Evolutionary conservation across 202 grass and related monocot genomes (phyloP).

Genomic region (Miscanthus sacchariflorus): DNA sequence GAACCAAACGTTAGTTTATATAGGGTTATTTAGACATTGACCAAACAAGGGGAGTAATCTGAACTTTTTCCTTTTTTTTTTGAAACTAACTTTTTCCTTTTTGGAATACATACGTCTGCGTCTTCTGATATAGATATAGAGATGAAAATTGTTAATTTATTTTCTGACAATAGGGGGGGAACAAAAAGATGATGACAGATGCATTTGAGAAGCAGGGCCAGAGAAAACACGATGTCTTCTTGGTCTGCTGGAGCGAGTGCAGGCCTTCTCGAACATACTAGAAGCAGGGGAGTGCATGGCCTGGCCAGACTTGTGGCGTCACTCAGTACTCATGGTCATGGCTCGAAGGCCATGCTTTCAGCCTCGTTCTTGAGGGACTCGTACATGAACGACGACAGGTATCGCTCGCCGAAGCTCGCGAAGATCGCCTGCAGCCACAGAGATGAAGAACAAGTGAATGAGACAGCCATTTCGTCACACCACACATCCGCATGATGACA

Average conservation of each 20-base stretch:
- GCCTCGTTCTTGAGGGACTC: conserved; percentile 59
- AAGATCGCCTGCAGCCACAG: conserved; percentile 51
- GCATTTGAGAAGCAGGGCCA: not conserved
- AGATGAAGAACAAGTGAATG: not conserved
- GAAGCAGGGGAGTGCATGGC: not conserved
- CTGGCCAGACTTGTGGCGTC: not conserved
- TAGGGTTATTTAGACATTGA: too few species aligned
- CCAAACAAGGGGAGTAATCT: too few species aligned
- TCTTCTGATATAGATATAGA: not conserved
- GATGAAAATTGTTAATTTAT: not conserved
- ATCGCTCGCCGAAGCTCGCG: conserved; percentile 73
- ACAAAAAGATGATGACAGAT: too few species aligned
- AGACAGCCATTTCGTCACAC: not conserved
- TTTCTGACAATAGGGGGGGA: not conserved
- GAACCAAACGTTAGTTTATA: too few species aligned
- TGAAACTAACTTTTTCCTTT: too few species aligned
- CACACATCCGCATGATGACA: not conserved
- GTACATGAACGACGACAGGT: conserved; percentile 67
- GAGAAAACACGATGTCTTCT: not conserved
- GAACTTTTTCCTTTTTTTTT: too few species aligned
- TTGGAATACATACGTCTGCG: too few species aligned
- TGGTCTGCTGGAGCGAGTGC: not conserved
- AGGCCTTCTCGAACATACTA: not conserved
- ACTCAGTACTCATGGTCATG: conserved; percentile 16
- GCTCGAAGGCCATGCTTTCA: conserved; percentile 60